phyloP scores from a whole-genome alignment of 805 yeast genomes.

The Candida hungchunana region DNA sequence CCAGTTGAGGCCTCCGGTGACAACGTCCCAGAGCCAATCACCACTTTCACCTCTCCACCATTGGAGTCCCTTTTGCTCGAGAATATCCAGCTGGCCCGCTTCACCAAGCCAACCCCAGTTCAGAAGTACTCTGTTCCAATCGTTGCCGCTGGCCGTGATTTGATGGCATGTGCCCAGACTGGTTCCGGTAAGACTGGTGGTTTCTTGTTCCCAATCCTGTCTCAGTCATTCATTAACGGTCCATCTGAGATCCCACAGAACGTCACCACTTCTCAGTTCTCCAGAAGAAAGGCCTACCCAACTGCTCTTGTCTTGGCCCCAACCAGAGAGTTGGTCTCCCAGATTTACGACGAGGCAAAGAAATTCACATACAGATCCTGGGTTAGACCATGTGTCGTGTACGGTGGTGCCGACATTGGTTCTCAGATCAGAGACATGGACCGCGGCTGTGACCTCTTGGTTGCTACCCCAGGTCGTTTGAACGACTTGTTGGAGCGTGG shows the following conservation, averaged over 20 bases:
- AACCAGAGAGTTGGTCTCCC: slow-evolving; percentile 97
- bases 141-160: slow-evolving; percentile 82
- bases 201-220: slow-evolving; percentile 94
- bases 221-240: slow-evolving; percentile 84
- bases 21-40: slow-evolving; percentile 89
- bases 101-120: slow-evolving; percentile 94
- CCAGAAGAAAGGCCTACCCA: slow-evolving; percentile 82
- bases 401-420: slow-evolving; percentile 97
- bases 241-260: slow-evolving; percentile 62
- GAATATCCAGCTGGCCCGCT: slow-evolving; percentile 84
- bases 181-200: slow-evolving; percentile 99
- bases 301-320: slow-evolving; percentile 96
- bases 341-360: slow-evolving; percentile 92
- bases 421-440: slow-evolving; percentile 82
- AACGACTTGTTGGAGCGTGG: slow-evolving; percentile 96
- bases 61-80: slow-evolving; percentile 80
- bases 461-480: slow-evolving; percentile 99
- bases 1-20: slow-evolving; percentile 98
- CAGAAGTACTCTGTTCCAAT: slow-evolving; percentile 93
- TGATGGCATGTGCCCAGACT: slow-evolving; percentile 97
- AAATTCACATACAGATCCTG: slow-evolving; percentile 97
- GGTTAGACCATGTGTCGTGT: slow-evolving; percentile 94
- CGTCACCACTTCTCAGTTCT: slow-evolving; percentile 42
- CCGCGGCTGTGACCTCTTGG: slow-evolving; percentile 92
- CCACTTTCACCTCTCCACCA: slow-evolving; percentile 87